phyloP scores from a whole-genome alignment of 1,284 basidiomycete species.

The Heimioporus punctisporus region DNA sequence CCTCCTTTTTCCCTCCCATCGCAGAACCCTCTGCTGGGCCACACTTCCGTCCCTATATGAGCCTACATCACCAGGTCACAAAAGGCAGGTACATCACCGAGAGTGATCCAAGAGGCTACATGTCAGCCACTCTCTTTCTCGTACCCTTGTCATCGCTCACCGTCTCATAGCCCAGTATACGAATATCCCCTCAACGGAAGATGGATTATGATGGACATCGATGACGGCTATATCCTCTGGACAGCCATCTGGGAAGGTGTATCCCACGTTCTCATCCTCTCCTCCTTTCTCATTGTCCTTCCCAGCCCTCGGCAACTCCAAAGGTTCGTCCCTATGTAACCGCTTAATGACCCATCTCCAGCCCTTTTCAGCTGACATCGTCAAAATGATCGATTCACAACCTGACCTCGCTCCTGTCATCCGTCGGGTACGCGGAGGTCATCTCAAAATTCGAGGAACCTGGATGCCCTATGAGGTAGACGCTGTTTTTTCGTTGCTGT shows the following conservation, averaged over 20 bases:
- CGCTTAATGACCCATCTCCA: conserved; percentile 8
- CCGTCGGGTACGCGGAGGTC: conserved; percentile 82
- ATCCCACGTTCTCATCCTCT: conserved; percentile 4
- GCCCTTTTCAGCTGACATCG: conserved; percentile 71
- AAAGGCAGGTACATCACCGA: conserved; percentile 68
- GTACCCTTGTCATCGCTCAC: conserved; percentile 4
- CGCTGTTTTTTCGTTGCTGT: conserved; percentile 11
- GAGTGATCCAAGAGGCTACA: conserved; percentile 86
- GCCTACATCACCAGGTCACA: too few relatives aligned
- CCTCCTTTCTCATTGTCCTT: too few relatives aligned
- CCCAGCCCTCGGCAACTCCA: conserved; percentile 66
- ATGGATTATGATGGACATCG: conserved; percentile 94
- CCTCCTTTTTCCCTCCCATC: too few relatives aligned
- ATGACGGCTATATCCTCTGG: conserved; percentile 87
- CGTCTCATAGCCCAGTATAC: conserved; percentile 67
- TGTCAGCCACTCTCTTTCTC: conserved; percentile 44
- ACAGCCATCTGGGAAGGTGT: conserved; percentile 89
- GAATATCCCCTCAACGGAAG: conserved; percentile 87
- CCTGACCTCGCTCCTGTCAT: conserved; percentile 81
- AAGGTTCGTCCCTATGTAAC: conserved; percentile 50
- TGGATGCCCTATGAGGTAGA: conserved; percentile 89
- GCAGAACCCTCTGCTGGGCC: too few relatives aligned
- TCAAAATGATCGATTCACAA: conserved; percentile 88
- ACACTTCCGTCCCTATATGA: too few relatives aligned
- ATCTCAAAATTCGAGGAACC: conserved; percentile 87